phyloP scores from a whole-genome alignment of 129 eudicot species.

The Helichrysum umbraculigerum region DNA sequence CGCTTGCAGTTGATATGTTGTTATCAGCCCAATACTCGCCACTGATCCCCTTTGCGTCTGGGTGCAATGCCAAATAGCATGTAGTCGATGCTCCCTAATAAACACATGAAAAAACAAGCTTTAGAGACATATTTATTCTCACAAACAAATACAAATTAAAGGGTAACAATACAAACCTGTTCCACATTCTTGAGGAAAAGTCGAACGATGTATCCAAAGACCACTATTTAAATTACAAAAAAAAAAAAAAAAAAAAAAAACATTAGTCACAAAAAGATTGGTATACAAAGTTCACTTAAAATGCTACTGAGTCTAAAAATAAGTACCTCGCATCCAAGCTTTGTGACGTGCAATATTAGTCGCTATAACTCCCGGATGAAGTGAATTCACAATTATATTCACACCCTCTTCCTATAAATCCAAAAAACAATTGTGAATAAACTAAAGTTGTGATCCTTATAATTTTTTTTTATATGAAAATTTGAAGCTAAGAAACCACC shows the following conservation, averaged over 20 bases:
- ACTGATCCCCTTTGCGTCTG: constrained; percentile 40
- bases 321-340: constrained; percentile 33
- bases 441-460: not conserved
- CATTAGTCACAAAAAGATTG: not conserved
- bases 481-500: constrained; percentile 32
- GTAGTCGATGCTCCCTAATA: constrained; percentile 77
- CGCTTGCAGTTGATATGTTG: constrained; percentile 44
- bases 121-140: not conserved
- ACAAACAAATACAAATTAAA: not conserved
- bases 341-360: constrained; percentile 57
- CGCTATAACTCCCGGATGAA: constrained; percentile 68
- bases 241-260: not conserved
- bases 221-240: constrained; percentile 18
- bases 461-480: no score
- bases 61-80: constrained; percentile 76
- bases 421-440: not conserved
- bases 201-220: constrained; percentile 33
- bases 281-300: not conserved
- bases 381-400: constrained; percentile 60
- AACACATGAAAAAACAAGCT: not conserved
- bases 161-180: constrained; percentile 22
- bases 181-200: constrained; percentile 36
- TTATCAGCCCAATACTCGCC: constrained; percentile 75
- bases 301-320: not conserved
- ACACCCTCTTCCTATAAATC: constrained; percentile 61